Evolutionary conservation across 2,329 filamentous ascomycete species (phyloP), one percentile per base, ranked within the genome.

Genomic region (Penicillium nordicum): DNA sequence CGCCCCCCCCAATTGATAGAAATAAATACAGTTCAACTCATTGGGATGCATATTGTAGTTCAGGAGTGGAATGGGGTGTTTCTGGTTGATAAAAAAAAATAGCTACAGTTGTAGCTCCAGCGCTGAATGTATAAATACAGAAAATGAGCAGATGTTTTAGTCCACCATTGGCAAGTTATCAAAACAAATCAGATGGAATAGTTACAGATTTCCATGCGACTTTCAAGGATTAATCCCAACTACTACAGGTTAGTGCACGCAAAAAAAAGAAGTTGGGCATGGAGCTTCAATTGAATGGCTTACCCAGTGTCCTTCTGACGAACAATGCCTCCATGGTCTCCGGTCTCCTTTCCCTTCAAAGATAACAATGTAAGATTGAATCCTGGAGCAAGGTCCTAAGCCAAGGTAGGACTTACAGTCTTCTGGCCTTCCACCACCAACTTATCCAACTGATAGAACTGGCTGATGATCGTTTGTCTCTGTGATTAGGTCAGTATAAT

Each of bases 401-500:
- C 3, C 12, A 6, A 47, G 41, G 18, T 32, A 44, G 9, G 36
- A 78, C 83, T 63, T 82, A 90, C 88, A 67, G 88, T 85, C 74
- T 90, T 88, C 57, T 90, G 88, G 18, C 89, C 89, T 76, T 99
- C 94, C 0, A 99, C 90, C 14, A 99, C 94, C 75, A 99, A 82
- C 70, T 86, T 83, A 71, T 97, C 92, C 60, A 95, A 76, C 77
- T 97, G 89, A 79, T 90, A 97, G 78, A 97, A 97, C 72, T 96
- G 90, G 72, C 92, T 95, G 70, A 99, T 85, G 49, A 94, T 83
- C 11, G 93, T 95, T 88, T 97, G 94, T 72, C 94, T 88, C 94
- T 97, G 79, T 67, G 58, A 30, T n/a, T 41, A 50, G 12, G 71
- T 82, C 60, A 83, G 69, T 53, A 32, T 51, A 59, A 32, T 21